Evolutionary conservation across 257 asterid genomes (phyloP).

Genomic region (Eucommia ulmoides): DNA sequence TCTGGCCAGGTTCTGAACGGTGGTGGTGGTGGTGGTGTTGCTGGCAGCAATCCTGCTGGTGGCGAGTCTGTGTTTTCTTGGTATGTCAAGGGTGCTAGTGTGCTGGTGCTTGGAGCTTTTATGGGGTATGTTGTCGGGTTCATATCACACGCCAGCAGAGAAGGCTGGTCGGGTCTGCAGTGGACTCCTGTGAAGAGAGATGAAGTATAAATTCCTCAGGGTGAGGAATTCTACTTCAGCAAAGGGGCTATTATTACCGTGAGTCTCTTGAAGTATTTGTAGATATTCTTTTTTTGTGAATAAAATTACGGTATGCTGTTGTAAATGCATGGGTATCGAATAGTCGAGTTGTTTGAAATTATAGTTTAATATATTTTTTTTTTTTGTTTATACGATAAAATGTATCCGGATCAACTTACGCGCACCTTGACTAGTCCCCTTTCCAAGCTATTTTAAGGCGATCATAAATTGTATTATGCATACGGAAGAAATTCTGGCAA

Average conservation of each 20-base stretch:
- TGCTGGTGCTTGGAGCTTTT: constrained; percentile 62
- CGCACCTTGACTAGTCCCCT: too few relatives aligned
- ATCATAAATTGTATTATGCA: too few relatives aligned
- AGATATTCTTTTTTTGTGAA: not conserved
- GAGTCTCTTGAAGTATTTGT: not conserved
- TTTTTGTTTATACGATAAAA: too few relatives aligned
- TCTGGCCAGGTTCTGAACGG: constrained; percentile 55
- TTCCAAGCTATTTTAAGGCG: too few relatives aligned
- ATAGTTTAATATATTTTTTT: too few relatives aligned
- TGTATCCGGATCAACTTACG: too few relatives aligned
- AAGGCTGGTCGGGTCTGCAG: constrained; percentile 10
- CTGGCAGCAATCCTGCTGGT: not conserved
- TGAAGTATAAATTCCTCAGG: constrained; percentile 12
- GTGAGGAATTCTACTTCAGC: not conserved
- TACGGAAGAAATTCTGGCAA: too few relatives aligned
- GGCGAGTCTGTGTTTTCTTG: constrained; percentile 25
- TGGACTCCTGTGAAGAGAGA: constrained; percentile 67
- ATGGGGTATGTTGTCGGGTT: constrained; percentile 62
- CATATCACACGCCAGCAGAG: constrained; percentile 30
- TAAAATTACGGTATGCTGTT: too few relatives aligned
- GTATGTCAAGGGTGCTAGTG: constrained; percentile 39
- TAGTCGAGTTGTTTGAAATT: too few relatives aligned
- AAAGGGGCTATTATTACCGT: not conserved
- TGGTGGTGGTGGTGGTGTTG: constrained; percentile 9
- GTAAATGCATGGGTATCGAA: too few relatives aligned